These are phyloP conservation scores for Coniella vitis DNA, from an alignment of 2,329 filamentous ascomycete species.

Conservation along the genomic window DNA sequence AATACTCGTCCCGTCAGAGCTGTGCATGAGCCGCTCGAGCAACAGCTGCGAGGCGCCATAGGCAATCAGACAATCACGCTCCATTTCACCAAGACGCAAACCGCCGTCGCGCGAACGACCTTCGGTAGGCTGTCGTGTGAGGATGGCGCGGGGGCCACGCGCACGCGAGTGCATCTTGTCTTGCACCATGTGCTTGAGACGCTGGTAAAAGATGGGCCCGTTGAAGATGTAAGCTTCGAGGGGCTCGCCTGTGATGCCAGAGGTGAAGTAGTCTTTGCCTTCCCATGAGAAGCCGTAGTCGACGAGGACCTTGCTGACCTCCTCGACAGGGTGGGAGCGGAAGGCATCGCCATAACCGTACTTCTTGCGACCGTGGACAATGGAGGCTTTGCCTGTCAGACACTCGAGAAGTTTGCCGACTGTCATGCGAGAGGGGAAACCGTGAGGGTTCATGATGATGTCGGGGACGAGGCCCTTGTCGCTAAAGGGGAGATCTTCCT, in stretches of 20 bases:
- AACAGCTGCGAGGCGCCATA: conserved; percentile 92
- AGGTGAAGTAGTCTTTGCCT: conserved; percentile 94
- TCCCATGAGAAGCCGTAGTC: conserved; percentile 91
- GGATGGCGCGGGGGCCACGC: conserved; percentile 80
- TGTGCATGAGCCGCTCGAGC: conserved; percentile 89
- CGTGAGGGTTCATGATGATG: conserved; percentile 99
- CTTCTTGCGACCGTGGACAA: conserved; percentile 76
- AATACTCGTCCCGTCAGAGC: conserved; percentile 81
- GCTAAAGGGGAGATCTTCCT: conserved; percentile 94
- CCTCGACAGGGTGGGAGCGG: conserved; percentile 76
- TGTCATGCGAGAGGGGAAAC: conserved; percentile 99
- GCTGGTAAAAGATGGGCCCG: conserved; percentile 98
- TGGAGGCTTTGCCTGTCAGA: conserved; percentile 86
- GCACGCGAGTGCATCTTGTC: conserved; percentile 99
- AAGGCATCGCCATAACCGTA: conserved; percentile 78
- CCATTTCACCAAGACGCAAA: conserved; percentile 94
- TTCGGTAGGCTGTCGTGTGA: conserved; percentile 94
- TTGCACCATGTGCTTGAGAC: conserved; percentile 99
- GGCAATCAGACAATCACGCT: conserved; percentile 94
- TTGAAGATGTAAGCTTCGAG: conserved; percentile 97
- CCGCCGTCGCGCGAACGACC: conserved; percentile 90
- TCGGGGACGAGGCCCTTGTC: conserved; percentile 89
- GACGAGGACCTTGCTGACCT: conserved; percentile 81
- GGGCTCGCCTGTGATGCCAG: conserved; percentile 88
- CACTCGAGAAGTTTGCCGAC: conserved; percentile 97